Evolutionary conservation across 768 basidiomycete species (phyloP).

Genomic region (Macrolepiota albuminosa): DNA sequence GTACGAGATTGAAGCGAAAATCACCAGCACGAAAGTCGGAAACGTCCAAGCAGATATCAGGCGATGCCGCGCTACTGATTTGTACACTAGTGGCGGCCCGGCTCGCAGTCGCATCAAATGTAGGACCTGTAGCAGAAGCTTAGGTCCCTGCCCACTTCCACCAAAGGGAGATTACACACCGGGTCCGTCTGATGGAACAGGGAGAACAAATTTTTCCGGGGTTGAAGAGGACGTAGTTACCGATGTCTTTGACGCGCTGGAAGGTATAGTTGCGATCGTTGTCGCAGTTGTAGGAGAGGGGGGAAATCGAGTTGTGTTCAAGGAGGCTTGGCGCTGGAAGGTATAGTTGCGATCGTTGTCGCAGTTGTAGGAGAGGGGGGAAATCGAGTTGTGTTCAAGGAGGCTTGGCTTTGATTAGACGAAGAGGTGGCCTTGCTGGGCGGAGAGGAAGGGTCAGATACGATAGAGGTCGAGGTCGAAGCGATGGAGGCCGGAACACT

Average conservation of each 20-base stretch:
- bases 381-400: neutral
- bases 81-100: slow-evolving; percentile 19
- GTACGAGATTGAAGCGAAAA: slow-evolving; percentile 27
- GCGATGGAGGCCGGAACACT: neutral
- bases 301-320: neutral
- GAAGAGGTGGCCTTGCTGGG: neutral
- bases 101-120: slow-evolving; percentile 19
- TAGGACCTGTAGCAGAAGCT: slow-evolving; percentile 9
- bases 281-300: neutral
- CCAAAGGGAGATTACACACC: slow-evolving; percentile 3
- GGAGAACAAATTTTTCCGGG: slow-evolving; percentile 16
- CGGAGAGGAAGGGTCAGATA: neutral
- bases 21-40: slow-evolving; percentile 28
- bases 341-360: neutral
- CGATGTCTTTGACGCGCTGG: neutral
- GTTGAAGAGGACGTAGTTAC: neutral
- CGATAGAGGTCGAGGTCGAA: neutral
- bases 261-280: neutral
- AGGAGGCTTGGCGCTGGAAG: neutral
- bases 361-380: neutral
- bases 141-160: neutral
- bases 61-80: slow-evolving; percentile 16
- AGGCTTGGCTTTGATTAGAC: neutral
- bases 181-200: slow-evolving; percentile 15
- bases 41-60: slow-evolving; percentile 24